Evolutionary conservation across 2,329 filamentous ascomycete genomes (phyloP), one percentile per base, ranked within the genome.

Genomic region (Elsinoe batatas): DNA sequence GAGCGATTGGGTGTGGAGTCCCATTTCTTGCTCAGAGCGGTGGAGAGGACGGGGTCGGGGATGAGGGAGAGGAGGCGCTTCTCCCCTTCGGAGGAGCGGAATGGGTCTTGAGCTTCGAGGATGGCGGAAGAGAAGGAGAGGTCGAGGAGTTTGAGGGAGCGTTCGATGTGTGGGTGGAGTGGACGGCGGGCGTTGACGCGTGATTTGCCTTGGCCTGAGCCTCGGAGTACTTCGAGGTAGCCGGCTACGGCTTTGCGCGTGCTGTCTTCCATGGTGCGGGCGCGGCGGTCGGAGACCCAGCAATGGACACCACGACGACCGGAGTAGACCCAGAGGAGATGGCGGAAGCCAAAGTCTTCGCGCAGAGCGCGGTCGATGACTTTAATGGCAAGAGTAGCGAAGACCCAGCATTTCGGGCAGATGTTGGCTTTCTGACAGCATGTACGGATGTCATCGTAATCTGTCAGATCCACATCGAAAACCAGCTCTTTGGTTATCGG

Each of bases 381-480:
- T 68, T 94, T 93, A 68, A 98, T 91, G 6, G 93, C 88, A 90
- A 98, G 97, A 20, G 88, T 95, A 64, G 95, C 94, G 70, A 97
- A 98, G 50, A 86, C 79, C 93, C 93, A 98, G 74, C 93, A 98
- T 68, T 91, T 93, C 61, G 77, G 79, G 69, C 93, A 98, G 61
- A 98, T 97, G 63, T 88, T 94, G 7, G 91, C 89, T 68, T 91
- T 91, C 64, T 85, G 83, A 69, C 93, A 98, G 73, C 93, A 98
- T 26, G 91, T 96, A 63, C 93, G 84, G 61, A 98, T 88, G 61
- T 95, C 89, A 68, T 98, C 93, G 72, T 98, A 98, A 73, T 97
- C 93, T 55, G 93, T 97, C 80, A 98, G 80, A 80, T 98, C 93
- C 65, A 98, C 97, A 85, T 98, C 93, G 71, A 98, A 97, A 64